phyloP scores from a whole-genome alignment of 805 yeast genomes.

The Candida alai region DNA sequence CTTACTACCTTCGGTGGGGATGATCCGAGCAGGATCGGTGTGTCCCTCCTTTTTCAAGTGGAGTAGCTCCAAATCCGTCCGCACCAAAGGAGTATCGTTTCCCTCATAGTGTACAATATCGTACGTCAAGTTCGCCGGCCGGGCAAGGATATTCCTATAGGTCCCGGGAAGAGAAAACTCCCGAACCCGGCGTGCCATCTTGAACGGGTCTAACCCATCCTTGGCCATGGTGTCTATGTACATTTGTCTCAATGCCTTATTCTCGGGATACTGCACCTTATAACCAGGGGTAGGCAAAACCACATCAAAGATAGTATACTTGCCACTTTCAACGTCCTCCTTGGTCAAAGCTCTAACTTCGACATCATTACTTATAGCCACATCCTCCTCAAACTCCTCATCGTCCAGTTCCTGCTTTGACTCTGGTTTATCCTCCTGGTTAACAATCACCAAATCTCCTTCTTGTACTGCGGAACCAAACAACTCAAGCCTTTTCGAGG shows the following conservation, averaged over 20 bases:
- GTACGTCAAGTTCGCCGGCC: conserved; percentile 63
- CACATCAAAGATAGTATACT: conserved; percentile 70
- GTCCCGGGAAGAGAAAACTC: conserved; percentile 93
- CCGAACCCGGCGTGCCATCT: conserved; percentile 78
- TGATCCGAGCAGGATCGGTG: conserved; percentile 18
- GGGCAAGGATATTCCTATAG: conserved; percentile 69
- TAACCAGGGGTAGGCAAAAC: conserved; percentile 97
- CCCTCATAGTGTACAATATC: conserved; percentile 54
- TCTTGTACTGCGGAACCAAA: conserved; percentile 67
- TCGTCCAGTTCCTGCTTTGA: conserved; percentile 6
- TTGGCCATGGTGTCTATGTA: conserved; percentile 71
- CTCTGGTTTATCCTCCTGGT: conserved; percentile 19
- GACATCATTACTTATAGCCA: conserved; percentile 49
- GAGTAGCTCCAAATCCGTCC: conserved; percentile 65
- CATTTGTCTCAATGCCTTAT: conserved; percentile 52
- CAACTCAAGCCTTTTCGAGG: conserved; percentile 67
- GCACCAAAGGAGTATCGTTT: conserved; percentile 61
- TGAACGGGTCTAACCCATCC: conserved; percentile 79
- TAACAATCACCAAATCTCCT: conserved; percentile 74
- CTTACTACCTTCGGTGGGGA: conserved; percentile 26
- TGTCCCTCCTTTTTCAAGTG: conserved; percentile 22
- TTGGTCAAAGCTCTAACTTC: conserved; percentile 74
- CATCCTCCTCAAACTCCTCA: conserved; percentile 66
- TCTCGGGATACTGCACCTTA: conserved; percentile 82
- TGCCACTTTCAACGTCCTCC: conserved; percentile 60